Percentiles rank a stretch among this genome's conserved stretches.
phyloP scores from a whole-genome alignment of 495 filamentous ascomycete species.

The Chaetomium cochliodes region DNA sequence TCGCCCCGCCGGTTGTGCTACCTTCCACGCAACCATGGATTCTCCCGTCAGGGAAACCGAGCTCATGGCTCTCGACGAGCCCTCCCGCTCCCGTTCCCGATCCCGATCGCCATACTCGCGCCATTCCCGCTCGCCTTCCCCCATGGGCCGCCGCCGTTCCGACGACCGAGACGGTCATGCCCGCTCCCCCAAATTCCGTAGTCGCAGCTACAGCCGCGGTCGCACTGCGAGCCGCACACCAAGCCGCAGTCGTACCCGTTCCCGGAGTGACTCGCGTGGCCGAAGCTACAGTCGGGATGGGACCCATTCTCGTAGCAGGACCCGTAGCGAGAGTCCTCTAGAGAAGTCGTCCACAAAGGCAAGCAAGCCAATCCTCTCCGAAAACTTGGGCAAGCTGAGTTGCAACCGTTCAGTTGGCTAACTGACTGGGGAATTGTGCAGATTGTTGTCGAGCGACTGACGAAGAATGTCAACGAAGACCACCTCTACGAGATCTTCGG shows the following conservation, averaged over 20 bases:
- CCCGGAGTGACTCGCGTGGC: conserved; percentile 26
- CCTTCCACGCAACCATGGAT: conserved; percentile 18
- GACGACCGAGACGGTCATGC: conserved; percentile 20
- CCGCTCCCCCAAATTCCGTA: conserved; percentile 33
- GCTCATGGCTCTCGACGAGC: conserved; percentile 16
- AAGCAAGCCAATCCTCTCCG: neutral
- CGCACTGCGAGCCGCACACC: conserved; percentile 19
- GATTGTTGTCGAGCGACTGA: conserved; percentile 95
- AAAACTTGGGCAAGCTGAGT: neutral
- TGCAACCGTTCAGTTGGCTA: neutral
- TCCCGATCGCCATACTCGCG: conserved; percentile 25
- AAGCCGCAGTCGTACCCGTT: conserved; percentile 20
- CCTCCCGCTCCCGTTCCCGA: conserved; percentile 23
- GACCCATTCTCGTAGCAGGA: conserved; percentile 35
- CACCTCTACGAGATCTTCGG: conserved; percentile 93
- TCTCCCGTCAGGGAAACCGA: conserved; percentile 24
- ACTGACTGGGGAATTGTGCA: conserved; percentile 41
- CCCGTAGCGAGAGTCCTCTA: conserved; percentile 32
- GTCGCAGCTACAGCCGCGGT: conserved; percentile 34
- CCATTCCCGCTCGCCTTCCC: conserved; percentile 28
- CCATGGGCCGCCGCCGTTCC: conserved; percentile 17
- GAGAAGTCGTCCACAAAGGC: conserved; percentile 40
- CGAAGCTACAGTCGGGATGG: conserved; percentile 31
- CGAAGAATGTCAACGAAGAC: conserved; percentile 87
- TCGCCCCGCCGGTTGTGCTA: neutral